A percentile compares a stretch with the other conserved stretches of the same genome.
Evolutionary conservation across 139 green algal species (phyloP).

Genomic region (Chlorella sp.): DNA sequence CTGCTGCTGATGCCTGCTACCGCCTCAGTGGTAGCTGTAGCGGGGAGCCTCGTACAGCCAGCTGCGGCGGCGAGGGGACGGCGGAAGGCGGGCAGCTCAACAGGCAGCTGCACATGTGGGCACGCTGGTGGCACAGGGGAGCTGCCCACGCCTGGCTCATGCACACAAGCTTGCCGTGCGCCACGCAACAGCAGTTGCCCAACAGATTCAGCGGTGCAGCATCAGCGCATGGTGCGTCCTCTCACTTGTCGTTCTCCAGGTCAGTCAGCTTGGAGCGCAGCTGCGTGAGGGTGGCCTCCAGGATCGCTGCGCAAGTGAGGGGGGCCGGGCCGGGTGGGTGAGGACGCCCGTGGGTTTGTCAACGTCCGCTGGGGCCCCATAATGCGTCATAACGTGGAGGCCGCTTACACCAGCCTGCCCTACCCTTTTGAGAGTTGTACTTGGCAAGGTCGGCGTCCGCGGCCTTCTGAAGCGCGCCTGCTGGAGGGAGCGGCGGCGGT

Average conservation of each 20-base stretch:
- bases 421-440: constrained; percentile 17
- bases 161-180: too few species aligned
- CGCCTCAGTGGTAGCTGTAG: constrained; percentile 46
- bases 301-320: constrained; percentile 23
- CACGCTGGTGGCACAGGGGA: too few species aligned
- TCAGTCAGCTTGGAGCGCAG: constrained; percentile 43
- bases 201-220: background rate
- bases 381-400: too few species aligned
- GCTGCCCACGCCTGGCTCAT: too few species aligned
- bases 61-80: constrained; percentile 40
- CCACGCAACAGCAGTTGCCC: background rate
- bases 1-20: background rate
- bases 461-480: background rate
- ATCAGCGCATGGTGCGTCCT: too few species aligned
- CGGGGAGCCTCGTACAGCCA: constrained; percentile 77
- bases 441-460: background rate
- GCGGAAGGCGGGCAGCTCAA: too few species aligned
- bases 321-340: too few species aligned
- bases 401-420: too few species aligned
- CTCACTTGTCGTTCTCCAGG: constrained; percentile 45
- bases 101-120: background rate
- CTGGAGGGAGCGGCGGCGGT: background rate
- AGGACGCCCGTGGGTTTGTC: too few species aligned
- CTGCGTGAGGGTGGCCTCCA: constrained; percentile 43
- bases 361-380: too few species aligned